phyloP scores from a whole-genome alignment of 345 rosid genomes.

The Excoecaria agallocha region DNA sequence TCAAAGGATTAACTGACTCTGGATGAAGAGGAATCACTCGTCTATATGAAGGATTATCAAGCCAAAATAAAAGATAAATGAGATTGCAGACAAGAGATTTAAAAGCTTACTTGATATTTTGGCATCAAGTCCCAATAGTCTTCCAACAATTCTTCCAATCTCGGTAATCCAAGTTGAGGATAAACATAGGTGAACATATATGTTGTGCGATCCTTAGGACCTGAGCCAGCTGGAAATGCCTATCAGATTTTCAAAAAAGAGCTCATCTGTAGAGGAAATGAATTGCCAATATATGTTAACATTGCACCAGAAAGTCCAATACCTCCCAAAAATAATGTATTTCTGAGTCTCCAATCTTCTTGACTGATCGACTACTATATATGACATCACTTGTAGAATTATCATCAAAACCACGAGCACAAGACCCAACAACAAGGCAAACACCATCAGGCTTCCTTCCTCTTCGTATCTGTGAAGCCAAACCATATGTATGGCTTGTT shows the following conservation, averaged over 20 bases:
- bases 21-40: neutral
- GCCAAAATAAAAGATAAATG: neutral
- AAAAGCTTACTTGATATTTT: constrained; percentile 63
- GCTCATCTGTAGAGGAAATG: constrained; percentile 6
- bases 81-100: constrained; percentile 8
- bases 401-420: constrained; percentile 78
- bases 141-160: constrained; percentile 81
- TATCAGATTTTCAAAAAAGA: constrained; percentile 29
- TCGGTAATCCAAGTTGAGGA: constrained; percentile 74
- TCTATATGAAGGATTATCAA: constrained; percentile 9
- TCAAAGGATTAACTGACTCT: neutral
- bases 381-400: constrained; percentile 83
- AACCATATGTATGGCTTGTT: neutral
- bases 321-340: constrained; percentile 98
- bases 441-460: constrained; percentile 91
- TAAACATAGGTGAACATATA: constrained; percentile 92
- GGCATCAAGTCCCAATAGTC: constrained; percentile 92
- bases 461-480: constrained; percentile 56
- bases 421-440: constrained; percentile 96
- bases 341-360: constrained; percentile 60
- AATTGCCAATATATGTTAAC: neutral
- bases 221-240: constrained; percentile 99
- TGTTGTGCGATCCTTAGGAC: constrained; percentile 83
- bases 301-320: constrained; percentile 14
- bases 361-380: constrained; percentile 69